phyloP scores from a whole-genome alignment of 1,139 yeast genomes.

The Scheffersomyces segobiensis region DNA sequence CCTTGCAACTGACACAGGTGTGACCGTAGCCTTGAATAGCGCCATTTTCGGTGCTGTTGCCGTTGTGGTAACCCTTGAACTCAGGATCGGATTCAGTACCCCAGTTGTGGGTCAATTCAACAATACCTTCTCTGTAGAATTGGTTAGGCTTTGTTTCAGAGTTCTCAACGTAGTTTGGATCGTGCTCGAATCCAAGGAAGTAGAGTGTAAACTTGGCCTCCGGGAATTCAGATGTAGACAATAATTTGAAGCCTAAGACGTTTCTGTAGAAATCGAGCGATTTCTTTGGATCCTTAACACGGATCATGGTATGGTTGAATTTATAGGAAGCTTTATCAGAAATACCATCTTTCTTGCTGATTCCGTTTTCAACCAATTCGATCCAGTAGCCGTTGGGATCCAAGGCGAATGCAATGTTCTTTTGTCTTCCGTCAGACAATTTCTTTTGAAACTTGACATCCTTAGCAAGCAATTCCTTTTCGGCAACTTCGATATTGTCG shows the following conservation, averaged over 20 bases:
- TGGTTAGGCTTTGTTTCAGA: slow-evolving; percentile 29
- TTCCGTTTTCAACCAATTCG: slow-evolving; percentile 72
- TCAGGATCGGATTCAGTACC: slow-evolving; percentile 82
- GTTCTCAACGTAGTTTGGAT: slow-evolving; percentile 35
- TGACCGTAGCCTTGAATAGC: slow-evolving; percentile 85
- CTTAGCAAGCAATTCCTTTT: slow-evolving; percentile 53
- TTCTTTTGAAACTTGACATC: slow-evolving; percentile 82
- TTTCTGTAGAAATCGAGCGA: slow-evolving; percentile 77
- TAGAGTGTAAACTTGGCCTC: slow-evolving; percentile 81
- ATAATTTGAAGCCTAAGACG: slow-evolving; percentile 76
- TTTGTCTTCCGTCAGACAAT: slow-evolving; percentile 86
- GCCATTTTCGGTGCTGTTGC: slow-evolving; percentile 58
- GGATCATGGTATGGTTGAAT: slow-evolving; percentile 90
- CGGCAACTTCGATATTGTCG: slow-evolving; percentile 68
- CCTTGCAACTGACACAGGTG: slow-evolving; percentile 69
- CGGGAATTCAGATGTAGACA: slow-evolving; percentile 55
- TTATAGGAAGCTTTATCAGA: slow-evolving; percentile 49
- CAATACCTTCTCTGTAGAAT: slow-evolving; percentile 58
- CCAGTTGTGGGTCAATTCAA: slow-evolving; percentile 93
- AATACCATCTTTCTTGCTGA: slow-evolving; percentile 36
- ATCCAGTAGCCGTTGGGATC: slow-evolving; percentile 98
- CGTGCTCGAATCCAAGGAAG: slow-evolving; percentile 72
- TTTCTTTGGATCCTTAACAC: slow-evolving; percentile 80
- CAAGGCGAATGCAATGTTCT: slow-evolving; percentile 86
- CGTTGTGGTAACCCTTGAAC: slow-evolving; percentile 77